phyloP scores from a whole-genome alignment of 192 early-diverging fungal species.

The Entomortierella parvispora region DNA sequence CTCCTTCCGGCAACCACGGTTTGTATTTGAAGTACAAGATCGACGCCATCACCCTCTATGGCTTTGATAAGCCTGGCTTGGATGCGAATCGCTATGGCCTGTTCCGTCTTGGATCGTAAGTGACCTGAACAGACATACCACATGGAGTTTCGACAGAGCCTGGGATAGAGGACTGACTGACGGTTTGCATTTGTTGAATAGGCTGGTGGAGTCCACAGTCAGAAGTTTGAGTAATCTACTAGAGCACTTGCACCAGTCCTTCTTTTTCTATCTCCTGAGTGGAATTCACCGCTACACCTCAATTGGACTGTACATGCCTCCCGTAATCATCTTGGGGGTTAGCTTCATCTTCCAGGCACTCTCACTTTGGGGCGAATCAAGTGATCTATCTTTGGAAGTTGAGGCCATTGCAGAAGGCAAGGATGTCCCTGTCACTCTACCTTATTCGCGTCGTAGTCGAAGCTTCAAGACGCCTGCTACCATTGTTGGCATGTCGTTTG shows the following conservation, averaged over 20 bases:
- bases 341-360: conserved; percentile 76
- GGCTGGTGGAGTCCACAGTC: conserved; percentile 83
- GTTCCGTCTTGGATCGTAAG: conserved; percentile 64
- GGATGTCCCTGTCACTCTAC: conserved; percentile 48
- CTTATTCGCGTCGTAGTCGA: conserved; percentile 45
- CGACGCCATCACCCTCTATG: conserved; percentile 77
- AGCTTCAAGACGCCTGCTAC: conserved; percentile 26
- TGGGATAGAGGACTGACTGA: not conserved
- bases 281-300: conserved; percentile 81
- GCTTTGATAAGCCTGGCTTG: conserved; percentile 48
- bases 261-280: conserved; percentile 97
- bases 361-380: conserved; percentile 59
- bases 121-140: not conserved
- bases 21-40: conserved; percentile 81
- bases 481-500: conserved; percentile 26
- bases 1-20: conserved; percentile 75
- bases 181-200: conserved; percentile 10
- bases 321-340: conserved; percentile 79
- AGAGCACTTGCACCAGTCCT: conserved; percentile 95
- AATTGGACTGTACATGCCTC: conserved; percentile 90
- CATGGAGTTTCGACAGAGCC: not conserved
- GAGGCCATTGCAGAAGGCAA: conserved; percentile 37
- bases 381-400: conserved; percentile 50
- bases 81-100: conserved; percentile 54
- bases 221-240: conserved; percentile 91